These are phyloP conservation scores for Leishmania braziliensis DNA, from an alignment of 208 protist genomes.

Conservation along the genomic window DNA sequence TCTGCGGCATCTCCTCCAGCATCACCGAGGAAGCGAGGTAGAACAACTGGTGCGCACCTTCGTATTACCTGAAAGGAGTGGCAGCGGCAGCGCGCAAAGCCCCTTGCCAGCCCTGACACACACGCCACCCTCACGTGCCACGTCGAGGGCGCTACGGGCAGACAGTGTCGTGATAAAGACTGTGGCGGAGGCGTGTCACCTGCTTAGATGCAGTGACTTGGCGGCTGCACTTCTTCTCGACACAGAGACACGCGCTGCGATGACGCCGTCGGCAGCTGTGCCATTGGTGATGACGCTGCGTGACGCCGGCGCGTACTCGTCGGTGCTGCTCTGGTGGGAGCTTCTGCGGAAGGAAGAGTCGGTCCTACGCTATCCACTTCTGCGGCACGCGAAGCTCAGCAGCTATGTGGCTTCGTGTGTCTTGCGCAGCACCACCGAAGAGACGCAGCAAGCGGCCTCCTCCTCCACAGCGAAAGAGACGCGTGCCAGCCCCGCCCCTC, in stretches of 20 bases:
- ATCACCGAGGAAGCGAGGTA: constrained; percentile 6
- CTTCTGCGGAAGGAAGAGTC: constrained; percentile 5
- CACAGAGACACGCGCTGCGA: constrained; percentile 1
- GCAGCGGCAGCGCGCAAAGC: not conserved
- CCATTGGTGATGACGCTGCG: constrained; percentile 34
- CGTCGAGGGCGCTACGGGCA: constrained; percentile 10
- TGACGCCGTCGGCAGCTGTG: constrained; percentile 31
- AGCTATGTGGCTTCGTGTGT: constrained; percentile 66
- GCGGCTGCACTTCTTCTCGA: constrained; percentile 10
- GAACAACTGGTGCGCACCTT: constrained; percentile 5
- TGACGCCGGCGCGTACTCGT: constrained; percentile 7
- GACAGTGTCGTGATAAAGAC: constrained; percentile 24
- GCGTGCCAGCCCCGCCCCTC: not conserved
- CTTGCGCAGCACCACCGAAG: constrained; percentile 17
- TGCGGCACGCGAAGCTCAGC: constrained; percentile 52
- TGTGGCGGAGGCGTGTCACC: constrained; percentile 19
- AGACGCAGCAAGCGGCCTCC: not conserved
- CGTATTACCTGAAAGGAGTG: not conserved
- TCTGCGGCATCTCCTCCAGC: constrained; percentile 14
- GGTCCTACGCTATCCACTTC: constrained; percentile 24
- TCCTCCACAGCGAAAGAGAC: not conserved
- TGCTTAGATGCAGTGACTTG: constrained; percentile 8
- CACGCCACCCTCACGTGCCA: constrained; percentile 11
- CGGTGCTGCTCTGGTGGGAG: constrained; percentile 27
- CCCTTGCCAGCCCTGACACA: not conserved